A percentile compares a stretch with the other conserved stretches of the same genome.
These are phyloP conservation scores for Neurospora discreta DNA, from an alignment of 495 filamentous ascomycete genomes.

Conservation along the genomic window DNA sequence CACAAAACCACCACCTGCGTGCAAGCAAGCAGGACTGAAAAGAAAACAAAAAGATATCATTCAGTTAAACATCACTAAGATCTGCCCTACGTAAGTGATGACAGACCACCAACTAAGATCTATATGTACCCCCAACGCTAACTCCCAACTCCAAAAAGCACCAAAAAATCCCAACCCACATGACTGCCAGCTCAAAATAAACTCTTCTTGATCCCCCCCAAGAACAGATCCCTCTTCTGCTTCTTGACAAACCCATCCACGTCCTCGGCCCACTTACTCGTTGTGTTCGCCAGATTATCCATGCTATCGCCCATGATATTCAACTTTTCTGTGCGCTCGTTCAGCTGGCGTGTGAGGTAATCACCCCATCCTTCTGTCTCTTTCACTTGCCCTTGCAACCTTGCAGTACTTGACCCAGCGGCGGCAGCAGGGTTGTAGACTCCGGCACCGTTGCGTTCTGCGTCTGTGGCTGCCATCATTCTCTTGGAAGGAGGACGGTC, in stretches of 20 bases:
- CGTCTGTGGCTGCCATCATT: constrained; percentile 43
- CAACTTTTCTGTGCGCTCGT: constrained; percentile 81
- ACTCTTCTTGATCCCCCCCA: constrained; percentile 47
- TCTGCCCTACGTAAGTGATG: neutral
- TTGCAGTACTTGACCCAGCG: constrained; percentile 53
- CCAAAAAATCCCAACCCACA: neutral
- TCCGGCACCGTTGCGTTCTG: constrained; percentile 28
- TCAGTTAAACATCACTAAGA: neutral
- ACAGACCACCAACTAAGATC: neutral
- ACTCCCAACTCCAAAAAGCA: neutral
- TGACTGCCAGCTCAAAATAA: constrained; percentile 18
- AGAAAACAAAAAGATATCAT: neutral
- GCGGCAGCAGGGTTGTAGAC: neutral
- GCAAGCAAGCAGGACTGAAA: neutral
- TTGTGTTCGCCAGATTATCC: constrained; percentile 68
- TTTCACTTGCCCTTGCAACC: constrained; percentile 38
- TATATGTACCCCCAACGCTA: neutral
- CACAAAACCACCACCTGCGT: too few species aligned
- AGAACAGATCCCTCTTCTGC: constrained; percentile 73
- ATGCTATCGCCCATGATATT: constrained; percentile 73
- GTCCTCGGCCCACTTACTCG: constrained; percentile 71
- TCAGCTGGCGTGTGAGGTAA: constrained; percentile 68
- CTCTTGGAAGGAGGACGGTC: constrained; percentile 76
- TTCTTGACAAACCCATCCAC: constrained; percentile 73
- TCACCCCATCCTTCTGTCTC: constrained; percentile 44